Evolutionary conservation across 2,329 filamentous ascomycete genomes (phyloP), one percentile per base, ranked within the genome.

Genomic region (Metarhizium album): DNA sequence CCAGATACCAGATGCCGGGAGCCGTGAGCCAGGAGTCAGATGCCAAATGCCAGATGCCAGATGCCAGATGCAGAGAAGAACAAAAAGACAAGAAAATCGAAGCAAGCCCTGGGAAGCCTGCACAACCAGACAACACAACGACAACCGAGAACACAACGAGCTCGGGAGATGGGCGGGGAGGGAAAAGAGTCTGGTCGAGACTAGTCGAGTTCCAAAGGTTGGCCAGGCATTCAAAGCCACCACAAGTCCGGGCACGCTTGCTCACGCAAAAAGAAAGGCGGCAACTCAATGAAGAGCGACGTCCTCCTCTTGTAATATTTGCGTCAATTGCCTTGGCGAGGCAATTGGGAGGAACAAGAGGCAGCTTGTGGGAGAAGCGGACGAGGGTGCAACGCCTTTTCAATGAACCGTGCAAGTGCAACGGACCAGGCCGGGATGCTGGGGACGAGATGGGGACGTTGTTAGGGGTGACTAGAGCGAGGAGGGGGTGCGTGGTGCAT

Each of bases 351-450:
- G 58, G 58, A 57, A 60, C 58, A 58, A 55, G 52, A 57, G 55
- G 53, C 55, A 55, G 57, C 33, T 35, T 35, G n/a, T 35, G 14
- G 13, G 33, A 59, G 56, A 59, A 60, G 59, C 57, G 59, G 58
- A 59, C 58, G 64, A 60, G 66, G 66, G 65, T 66, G 56, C 62
- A 61, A 62, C 59, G 65, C 62, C 62, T 70, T 70, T 70, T 70
- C 60, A 70, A 70, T 69, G 65, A 56, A 58, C 55, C 57, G 61
- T 58, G 56, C 56, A 56, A 57, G 52, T 54, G 51, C 18, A 27
- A 9, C 14, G 42, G 46, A 38, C 56, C 55, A 55, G 53, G 55
- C 56, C 59, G 58, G 56, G 58, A 46, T 49, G 54, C 53, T 51
- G 55, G 54, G 60, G 57, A 58, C 59, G 58, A 61, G 59, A 57